Conservation (phyloP, 2,329 filamentous ascomycete species). For the Colletotrichum caudatum region DNA sequence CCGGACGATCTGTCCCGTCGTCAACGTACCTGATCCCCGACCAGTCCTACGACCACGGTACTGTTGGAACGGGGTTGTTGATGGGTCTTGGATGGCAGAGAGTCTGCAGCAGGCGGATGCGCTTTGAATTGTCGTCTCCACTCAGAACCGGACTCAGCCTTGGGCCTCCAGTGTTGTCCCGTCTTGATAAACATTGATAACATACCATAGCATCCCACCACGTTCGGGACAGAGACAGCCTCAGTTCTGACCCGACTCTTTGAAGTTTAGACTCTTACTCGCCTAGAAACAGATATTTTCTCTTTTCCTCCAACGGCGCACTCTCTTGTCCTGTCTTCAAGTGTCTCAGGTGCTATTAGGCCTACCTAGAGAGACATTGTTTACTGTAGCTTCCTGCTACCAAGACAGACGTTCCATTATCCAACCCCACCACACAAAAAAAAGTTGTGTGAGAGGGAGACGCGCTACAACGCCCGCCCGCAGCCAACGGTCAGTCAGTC, state of each 20-base stretch:
- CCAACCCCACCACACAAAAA: constrained; percentile 21
- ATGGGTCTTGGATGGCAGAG: constrained; percentile 10
- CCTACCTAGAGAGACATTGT: constrained; percentile 7
- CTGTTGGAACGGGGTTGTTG: constrained; percentile 5
- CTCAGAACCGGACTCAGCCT: constrained; percentile 3
- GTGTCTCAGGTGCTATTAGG: constrained; percentile 26
- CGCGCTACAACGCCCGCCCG: constrained; percentile 6
- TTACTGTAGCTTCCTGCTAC: neutral
- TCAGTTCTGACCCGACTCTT: neutral
- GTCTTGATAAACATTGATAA: constrained; percentile 18
- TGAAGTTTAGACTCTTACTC: constrained; percentile 2
- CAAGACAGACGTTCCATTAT: constrained; percentile 11
- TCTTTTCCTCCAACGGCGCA: neutral
- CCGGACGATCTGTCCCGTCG: constrained; percentile 36
- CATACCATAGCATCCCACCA: constrained; percentile 11
- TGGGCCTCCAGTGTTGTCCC: neutral
- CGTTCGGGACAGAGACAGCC: constrained; percentile 3
- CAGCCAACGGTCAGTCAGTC: neutral
- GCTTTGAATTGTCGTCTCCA: constrained; percentile 6
- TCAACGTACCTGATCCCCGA: constrained; percentile 33
- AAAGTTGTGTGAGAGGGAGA: constrained; percentile 18
- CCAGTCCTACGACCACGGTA: constrained; percentile 25
- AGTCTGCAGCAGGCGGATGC: neutral
- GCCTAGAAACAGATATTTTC: neutral
- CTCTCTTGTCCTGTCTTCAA: neutral